phyloP scores from a whole-genome alignment of 768 basidiomycete species.

The Melanogaster broomeanus region DNA sequence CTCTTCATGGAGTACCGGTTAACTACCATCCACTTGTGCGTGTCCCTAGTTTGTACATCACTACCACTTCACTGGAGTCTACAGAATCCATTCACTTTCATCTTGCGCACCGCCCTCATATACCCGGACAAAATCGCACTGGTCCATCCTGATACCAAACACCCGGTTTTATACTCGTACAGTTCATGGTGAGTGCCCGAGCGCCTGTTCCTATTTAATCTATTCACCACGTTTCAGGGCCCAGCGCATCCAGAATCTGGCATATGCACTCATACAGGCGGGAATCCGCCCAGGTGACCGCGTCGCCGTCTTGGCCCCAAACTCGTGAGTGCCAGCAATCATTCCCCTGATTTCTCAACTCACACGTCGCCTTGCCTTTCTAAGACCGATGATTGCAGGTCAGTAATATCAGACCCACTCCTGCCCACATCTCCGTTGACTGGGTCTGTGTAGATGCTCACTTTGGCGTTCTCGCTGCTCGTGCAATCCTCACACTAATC shows the following conservation, averaged over 20 bases:
- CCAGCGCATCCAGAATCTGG: conserved; percentile 82
- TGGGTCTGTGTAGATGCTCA: conserved; percentile 59
- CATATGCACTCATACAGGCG: conserved; percentile 73
- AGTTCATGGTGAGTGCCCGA: conserved; percentile 71
- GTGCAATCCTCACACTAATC: conserved; percentile 70
- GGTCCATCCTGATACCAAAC: conserved; percentile 61
- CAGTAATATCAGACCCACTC: not conserved
- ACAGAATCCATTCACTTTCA: conserved; percentile 76
- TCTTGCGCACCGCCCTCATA: conserved; percentile 75
- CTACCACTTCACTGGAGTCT: not conserved
- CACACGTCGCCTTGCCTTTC: not conserved
- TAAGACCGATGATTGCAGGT: conserved; percentile 74
- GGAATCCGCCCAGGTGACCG: conserved; percentile 82
- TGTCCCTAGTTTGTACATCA: not conserved
- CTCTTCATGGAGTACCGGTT: conserved; percentile 44
- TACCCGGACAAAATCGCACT: conserved; percentile 80
- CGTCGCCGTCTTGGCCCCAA: conserved; percentile 83
- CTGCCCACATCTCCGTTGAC: not conserved
- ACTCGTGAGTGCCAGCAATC: conserved; percentile 54
- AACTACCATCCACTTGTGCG: conserved; percentile 72
- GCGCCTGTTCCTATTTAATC: no score
- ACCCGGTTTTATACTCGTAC: conserved; percentile 69
- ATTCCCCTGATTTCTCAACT: not conserved
- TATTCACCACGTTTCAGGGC: conserved; percentile 49
- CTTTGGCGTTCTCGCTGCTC: conserved; percentile 74